Evolutionary conservation across 768 basidiomycete genomes (phyloP).

Genomic region (Plicaturopsis crispa): DNA sequence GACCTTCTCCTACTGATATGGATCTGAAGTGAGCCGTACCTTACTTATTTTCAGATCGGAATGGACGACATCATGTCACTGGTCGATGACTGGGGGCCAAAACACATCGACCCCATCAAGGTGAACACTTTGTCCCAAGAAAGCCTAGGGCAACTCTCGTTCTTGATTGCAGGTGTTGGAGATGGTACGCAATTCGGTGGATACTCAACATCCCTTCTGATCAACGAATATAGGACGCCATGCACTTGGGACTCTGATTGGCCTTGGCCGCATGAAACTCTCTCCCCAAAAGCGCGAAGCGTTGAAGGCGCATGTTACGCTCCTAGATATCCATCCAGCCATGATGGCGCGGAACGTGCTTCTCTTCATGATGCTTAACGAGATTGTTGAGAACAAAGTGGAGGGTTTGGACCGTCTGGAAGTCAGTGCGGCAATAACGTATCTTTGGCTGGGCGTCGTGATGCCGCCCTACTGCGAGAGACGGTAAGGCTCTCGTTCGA

Average conservation of each 20-base stretch:
- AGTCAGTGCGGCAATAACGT: slow-evolving; percentile 4
- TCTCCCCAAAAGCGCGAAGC: neutral
- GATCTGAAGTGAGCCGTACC: neutral
- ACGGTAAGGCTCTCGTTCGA: too few relatives aligned
- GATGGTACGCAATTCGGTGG: too few relatives aligned
- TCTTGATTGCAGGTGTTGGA: slow-evolving; percentile 13
- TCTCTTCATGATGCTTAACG: slow-evolving; percentile 9
- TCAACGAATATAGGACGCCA: slow-evolving; percentile 4
- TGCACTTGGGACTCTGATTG: slow-evolving; percentile 7
- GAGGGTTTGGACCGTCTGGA: slow-evolving; percentile 1
- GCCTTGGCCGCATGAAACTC: slow-evolving; percentile 3
- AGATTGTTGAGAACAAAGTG: slow-evolving; percentile 2
- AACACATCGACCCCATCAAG: slow-evolving; percentile 2
- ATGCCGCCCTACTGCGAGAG: slow-evolving; percentile 5
- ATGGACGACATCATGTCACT: slow-evolving; percentile 8
- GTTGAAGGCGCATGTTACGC: slow-evolving; percentile 8
- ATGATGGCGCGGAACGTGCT: slow-evolving; percentile 10
- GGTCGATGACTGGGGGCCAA: slow-evolving; percentile 3
- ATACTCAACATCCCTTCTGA: neutral
- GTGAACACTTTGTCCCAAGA: neutral
- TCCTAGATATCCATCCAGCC: slow-evolving; percentile 11
- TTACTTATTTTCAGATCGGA: slow-evolving; percentile 3
- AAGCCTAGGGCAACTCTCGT: slow-evolving; percentile 4
- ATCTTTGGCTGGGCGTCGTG: neutral
- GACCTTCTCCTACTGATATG: neutral